A percentile compares a stretch with the other conserved stretches of the same genome.
Conservation (phyloP, 768 basidiomycete genomes). For the Kwoniella botswanensis region DNA sequence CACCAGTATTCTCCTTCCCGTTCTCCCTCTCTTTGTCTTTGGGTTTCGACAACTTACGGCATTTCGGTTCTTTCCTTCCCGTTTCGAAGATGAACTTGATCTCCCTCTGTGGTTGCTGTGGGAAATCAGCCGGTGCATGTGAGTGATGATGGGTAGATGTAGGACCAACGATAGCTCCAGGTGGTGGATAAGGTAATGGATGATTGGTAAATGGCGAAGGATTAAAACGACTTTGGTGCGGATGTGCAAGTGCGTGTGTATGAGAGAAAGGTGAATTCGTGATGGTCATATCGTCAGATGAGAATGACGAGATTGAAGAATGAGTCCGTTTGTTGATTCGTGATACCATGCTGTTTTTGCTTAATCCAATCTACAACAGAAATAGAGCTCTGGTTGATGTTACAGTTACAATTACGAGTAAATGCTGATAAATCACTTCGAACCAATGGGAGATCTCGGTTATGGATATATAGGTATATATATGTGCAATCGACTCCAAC, state of each 20-base stretch:
- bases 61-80: conserved; percentile 9
- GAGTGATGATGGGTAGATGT: not conserved
- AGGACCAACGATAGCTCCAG: conserved; percentile 2
- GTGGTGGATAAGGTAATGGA: conserved; percentile 18
- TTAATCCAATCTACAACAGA: not conserved
- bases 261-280: not conserved
- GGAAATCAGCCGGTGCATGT: not conserved
- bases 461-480: too few species aligned
- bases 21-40: conserved; percentile 1
- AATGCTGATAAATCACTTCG: too few species aligned
- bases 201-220: not conserved
- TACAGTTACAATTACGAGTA: too few species aligned
- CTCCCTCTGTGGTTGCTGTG: conserved; percentile 7
- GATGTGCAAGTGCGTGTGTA: not conserved
- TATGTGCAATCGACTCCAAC: too few species aligned
- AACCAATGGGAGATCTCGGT: too few species aligned
- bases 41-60: not conserved
- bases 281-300: not conserved
- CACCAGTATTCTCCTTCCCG: not conserved
- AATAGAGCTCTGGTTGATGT: too few species aligned
- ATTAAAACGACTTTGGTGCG: not conserved
- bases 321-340: conserved; percentile 6
- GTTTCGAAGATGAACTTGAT: conserved; percentile 13
- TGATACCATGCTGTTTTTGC: not conserved
- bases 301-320: not conserved